Percentiles rank a stretch among this genome's conserved stretches.
phyloP scores from a whole-genome alignment of 495 filamentous ascomycete species.

The Cladorrhinum samala region DNA sequence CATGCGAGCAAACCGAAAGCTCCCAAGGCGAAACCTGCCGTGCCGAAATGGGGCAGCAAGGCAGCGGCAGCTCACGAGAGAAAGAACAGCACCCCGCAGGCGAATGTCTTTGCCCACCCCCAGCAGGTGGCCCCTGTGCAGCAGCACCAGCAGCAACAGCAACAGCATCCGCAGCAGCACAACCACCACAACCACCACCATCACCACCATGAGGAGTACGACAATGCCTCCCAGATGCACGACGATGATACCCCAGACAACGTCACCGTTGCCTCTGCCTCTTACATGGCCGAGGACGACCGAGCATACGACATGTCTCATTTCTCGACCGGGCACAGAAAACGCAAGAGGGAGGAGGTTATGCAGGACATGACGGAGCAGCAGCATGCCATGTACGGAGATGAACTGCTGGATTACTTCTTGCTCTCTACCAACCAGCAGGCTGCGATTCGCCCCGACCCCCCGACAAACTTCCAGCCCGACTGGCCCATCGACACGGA shows the following conservation, averaged over 20 bases:
- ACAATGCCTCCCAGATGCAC: slow-evolving; percentile 53
- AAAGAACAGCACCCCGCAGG: slow-evolving; percentile 16
- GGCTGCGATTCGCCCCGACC: slow-evolving; percentile 62
- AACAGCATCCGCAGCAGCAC: no score
- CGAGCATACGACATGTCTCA: slow-evolving; percentile 58
- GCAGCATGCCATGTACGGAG: slow-evolving; percentile 81
- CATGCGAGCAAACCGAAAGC: slow-evolving; percentile 74
- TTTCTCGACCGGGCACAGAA: slow-evolving; percentile 60
- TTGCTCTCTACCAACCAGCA: slow-evolving; percentile 67
- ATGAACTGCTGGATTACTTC: slow-evolving; percentile 92
- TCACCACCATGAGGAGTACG: slow-evolving; percentile 44
- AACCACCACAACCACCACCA: no score
- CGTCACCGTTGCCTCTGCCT: slow-evolving; percentile 69
- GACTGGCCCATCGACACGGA: slow-evolving; percentile 86
- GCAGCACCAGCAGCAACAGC: no score
- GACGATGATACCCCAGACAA: slow-evolving; percentile 82
- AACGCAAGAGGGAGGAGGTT: slow-evolving; percentile 69
- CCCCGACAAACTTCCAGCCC: slow-evolving; percentile 76
- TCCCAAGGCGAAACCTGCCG: slow-evolving; percentile 51
- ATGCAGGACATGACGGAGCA: slow-evolving; percentile 65
- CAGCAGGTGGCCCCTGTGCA: slow-evolving; percentile 24
- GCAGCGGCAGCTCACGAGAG: slow-evolving; percentile 8
- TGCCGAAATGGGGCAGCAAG: slow-evolving; percentile 48
- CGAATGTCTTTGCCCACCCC: slow-evolving; percentile 21
- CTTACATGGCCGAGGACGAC: slow-evolving; percentile 76